phyloP scores from a whole-genome alignment of 2,329 filamentous ascomycete species.

The Talaromyces sp. region DNA sequence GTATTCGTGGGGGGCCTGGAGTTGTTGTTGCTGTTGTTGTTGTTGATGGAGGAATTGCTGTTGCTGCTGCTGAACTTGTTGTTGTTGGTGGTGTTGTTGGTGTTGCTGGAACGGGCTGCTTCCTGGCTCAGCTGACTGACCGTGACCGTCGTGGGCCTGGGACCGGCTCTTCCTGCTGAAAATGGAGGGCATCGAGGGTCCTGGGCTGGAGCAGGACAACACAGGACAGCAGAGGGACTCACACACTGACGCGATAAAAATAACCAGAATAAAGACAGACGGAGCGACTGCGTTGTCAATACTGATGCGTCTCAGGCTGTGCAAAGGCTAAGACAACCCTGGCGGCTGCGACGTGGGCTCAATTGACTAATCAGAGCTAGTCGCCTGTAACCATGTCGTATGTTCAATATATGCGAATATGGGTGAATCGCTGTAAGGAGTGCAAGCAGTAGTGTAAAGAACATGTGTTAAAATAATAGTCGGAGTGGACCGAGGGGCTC shows the following conservation, averaged over 20 bases:
- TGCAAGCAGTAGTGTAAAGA: neutral
- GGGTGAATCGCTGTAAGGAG: neutral
- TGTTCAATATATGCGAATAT: neutral
- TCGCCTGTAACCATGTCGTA: neutral
- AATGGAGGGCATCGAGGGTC: slow-evolving; percentile 11
- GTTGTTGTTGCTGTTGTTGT: neutral
- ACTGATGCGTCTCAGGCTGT: neutral
- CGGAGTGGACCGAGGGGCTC: neutral
- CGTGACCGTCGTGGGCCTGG: slow-evolving; percentile 7
- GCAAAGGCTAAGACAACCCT: neutral
- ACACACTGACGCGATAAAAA: neutral
- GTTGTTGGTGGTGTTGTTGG: neutral
- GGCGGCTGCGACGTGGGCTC: too few relatives aligned
- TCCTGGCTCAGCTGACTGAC: neutral
- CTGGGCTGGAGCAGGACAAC: neutral
- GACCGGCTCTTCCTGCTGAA: slow-evolving; percentile 14
- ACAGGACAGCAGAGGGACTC: neutral
- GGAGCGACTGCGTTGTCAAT: neutral
- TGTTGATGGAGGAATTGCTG: slow-evolving; percentile 5
- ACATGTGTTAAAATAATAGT: neutral
- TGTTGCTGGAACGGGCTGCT: slow-evolving; percentile 1
- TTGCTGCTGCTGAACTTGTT: neutral
- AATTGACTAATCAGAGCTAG: neutral
- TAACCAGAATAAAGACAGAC: neutral
- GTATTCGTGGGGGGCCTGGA: neutral